Evolutionary conservation across 2,329 filamentous ascomycete species (phyloP).

Genomic region (Coleophoma eucalyptorum): DNA sequence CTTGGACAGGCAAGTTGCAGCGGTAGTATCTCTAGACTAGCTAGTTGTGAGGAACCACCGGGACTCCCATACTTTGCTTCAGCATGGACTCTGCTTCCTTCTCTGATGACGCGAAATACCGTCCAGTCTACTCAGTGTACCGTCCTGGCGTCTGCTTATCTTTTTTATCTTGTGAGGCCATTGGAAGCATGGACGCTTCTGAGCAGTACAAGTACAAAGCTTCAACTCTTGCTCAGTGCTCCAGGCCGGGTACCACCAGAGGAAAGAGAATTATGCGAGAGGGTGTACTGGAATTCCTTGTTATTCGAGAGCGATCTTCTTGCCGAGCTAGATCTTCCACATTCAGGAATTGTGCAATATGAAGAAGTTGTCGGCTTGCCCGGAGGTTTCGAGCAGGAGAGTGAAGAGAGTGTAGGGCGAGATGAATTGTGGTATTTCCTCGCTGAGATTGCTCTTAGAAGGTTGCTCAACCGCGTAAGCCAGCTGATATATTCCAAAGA

Average conservation of each 20-base stretch:
- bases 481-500: slow-evolving; percentile 77
- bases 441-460: slow-evolving; percentile 74
- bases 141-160: slow-evolving; percentile 74
- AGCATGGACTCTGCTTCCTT: slow-evolving; percentile 73
- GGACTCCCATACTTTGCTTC: slow-evolving; percentile 78
- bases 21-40: slow-evolving; percentile 71
- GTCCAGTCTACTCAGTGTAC: slow-evolving; percentile 78
- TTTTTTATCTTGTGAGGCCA: slow-evolving; percentile 78
- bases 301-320: slow-evolving; percentile 79
- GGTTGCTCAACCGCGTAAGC: slow-evolving; percentile 74
- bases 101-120: slow-evolving; percentile 76
- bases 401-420: slow-evolving; percentile 62
- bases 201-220: slow-evolving; percentile 75
- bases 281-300: slow-evolving; percentile 81
- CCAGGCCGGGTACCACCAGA: slow-evolving; percentile 67
- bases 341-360: slow-evolving; percentile 78
- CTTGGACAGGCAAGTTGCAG: slow-evolving; percentile 72
- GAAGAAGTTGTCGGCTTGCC: slow-evolving; percentile 78
- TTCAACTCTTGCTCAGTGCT: slow-evolving; percentile 73
- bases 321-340: slow-evolving; percentile 75
- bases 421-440: slow-evolving; percentile 86
- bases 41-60: slow-evolving; percentile 66
- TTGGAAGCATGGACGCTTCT: slow-evolving; percentile 80
- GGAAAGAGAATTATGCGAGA: slow-evolving; percentile 69
- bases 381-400: slow-evolving; percentile 67